Base-by-base conservation (phyloP, 2,329 filamentous ascomycete genomes). In the Talaromyces funiculosus region DNA sequence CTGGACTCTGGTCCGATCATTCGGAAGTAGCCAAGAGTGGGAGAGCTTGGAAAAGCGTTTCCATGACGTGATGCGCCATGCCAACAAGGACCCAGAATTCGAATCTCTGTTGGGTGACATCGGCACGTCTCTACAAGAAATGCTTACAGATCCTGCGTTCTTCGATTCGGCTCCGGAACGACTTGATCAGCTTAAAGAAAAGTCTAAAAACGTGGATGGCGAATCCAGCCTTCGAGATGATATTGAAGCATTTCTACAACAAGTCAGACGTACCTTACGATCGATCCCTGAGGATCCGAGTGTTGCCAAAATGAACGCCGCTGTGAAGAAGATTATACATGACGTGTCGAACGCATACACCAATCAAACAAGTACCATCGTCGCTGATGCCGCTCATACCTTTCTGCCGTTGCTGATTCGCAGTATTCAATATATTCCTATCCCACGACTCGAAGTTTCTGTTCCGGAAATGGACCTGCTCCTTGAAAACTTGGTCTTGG, bases 401-500 rank as follows among this genome's bases (percentile, higher is more conserved):
- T 92, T 97, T 70, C 80, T 94, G 4, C 93, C 93, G 0, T 77
- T 91, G 12, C 69, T 92, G 3, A 83, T 97, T 61, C 82, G 90
- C 65, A 84, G 85, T 2, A 81, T 97, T 33, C 92, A 97, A 71
- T 92, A 91, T 74, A 78, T 97, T 3, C 93, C 93, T 0, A 94
- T 97, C 57, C 92, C 92, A 0, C 87, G 93, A 4, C 75, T 97
- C n/a, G 93, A 97, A 73, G 80, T 97, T 4, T 89, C 90, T 0
- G 89, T 88, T 3, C 92, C 92, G 0, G 86, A 90, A 35, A 81
- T 96, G 59, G 92, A 97, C 67, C 82, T 97, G 4, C 78, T 97
- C 0, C 78, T 97, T 2, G 93, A 97, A 71, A 97, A 96, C 65
- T 80, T 97, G 33, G 89, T 97, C 62, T 81, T 97, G 33, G 90